These are phyloP conservation scores for Collybia mongolica DNA, from an alignment of 768 basidiomycete species.

Conservation along the genomic window DNA sequence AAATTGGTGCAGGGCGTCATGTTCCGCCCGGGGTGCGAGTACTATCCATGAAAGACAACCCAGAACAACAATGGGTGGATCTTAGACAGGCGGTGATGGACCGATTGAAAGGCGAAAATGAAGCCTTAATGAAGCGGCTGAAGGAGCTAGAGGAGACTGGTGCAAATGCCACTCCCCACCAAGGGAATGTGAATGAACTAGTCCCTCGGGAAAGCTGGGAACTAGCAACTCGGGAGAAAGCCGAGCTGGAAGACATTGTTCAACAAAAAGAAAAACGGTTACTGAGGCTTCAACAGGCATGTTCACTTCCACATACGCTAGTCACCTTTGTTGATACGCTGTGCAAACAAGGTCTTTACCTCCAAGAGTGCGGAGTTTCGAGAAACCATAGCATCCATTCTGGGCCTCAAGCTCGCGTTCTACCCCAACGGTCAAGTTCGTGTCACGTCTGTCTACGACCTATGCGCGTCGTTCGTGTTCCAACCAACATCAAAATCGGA, in stretches of 20 bases:
- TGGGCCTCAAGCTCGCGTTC: constrained; percentile 91
- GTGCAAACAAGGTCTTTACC: constrained; percentile 60
- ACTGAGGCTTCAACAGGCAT: constrained; percentile 75
- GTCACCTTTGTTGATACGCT: not conserved
- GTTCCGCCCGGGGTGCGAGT: constrained; percentile 71
- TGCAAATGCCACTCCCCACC: constrained; percentile 10
- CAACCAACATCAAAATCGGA: constrained; percentile 48
- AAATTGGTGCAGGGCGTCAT: constrained; percentile 73
- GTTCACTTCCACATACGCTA: constrained; percentile 6
- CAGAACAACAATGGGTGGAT: constrained; percentile 80
- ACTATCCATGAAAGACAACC: constrained; percentile 72
- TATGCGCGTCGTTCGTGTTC: constrained; percentile 85
- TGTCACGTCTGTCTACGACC: constrained; percentile 89
- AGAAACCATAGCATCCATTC: constrained; percentile 84
- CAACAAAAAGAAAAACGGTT: constrained; percentile 83
- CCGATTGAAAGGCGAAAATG: constrained; percentile 78
- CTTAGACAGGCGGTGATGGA: constrained; percentile 75
- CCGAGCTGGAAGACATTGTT: constrained; percentile 60
- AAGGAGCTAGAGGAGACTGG: constrained; percentile 54
- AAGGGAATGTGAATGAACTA: constrained; percentile 31
- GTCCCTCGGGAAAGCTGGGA: constrained; percentile 85
- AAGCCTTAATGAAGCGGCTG: constrained; percentile 69
- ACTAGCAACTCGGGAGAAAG: constrained; percentile 64
- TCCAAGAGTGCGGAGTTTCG: constrained; percentile 90
- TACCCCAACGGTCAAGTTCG: constrained; percentile 89